Evolutionary conservation across 371 early-diverging fungal species (phyloP), one percentile per base, ranked within the genome.

Genomic region (Batkoa obscura): DNA sequence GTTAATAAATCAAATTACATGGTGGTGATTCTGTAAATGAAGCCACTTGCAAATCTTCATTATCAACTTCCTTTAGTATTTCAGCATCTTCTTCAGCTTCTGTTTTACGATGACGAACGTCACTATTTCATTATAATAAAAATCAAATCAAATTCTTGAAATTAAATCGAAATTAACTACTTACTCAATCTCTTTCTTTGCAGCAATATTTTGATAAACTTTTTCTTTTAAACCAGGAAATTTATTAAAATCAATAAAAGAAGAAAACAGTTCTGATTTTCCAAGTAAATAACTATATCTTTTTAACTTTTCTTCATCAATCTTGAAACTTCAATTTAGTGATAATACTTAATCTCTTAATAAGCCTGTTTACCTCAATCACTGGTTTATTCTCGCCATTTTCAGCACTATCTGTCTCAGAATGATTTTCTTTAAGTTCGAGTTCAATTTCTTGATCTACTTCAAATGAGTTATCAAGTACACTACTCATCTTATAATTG

Each of bases 1-100:
- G 23, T 23, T 23, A 23, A 23, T 23, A 23, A 23, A 23, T 23
- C 23, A 23, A 23, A 23, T 96, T 2, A 89, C 85, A 47, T 15
- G 31, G 31, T 6, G 48, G 48, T 10, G 48, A 47, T 47, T 47
- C 48, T 12, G 48, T 47, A n/a, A 47, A 47, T 15, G 31, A 4
- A 30, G 48, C 9, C 15, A 47, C 48, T n/a, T 47, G 4, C 8
- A 23, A 15, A 6, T 15, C n/a, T 47, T 47, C 48, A 10, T 47
- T 32, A 30, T 32, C 48, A 12, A 47, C 23, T 32, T 47, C 30
- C 10, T 23, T 30, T 9, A 47, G 48, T 23, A 23, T 23, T 10
- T 47, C 12, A 9, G 15, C n/a, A 30, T 47, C 48, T 30, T 47
- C 48, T 30, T 47, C 48, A 12, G 4, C 48, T 32, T 47, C 48